A percentile compares a stretch with the other conserved stretches of the same genome.
These are phyloP conservation scores for Cucumis cinereus DNA, from an alignment of 306 rosid species.

Conservation along the genomic window DNA sequence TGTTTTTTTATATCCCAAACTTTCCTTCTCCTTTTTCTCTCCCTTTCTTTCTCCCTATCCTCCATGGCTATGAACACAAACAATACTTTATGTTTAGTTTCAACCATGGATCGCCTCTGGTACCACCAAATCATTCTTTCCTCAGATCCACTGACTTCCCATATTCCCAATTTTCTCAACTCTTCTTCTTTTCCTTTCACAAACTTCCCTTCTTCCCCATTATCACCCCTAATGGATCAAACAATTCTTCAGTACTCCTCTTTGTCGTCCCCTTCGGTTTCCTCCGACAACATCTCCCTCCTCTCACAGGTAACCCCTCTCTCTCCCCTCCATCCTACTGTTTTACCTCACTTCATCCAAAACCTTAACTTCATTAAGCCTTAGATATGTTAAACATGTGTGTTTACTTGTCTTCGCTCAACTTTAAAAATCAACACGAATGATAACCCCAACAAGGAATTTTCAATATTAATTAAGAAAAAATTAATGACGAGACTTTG, in stretches of 20 bases:
- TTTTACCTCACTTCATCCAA: too few relatives aligned
- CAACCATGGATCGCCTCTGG: slow-evolving; percentile 73
- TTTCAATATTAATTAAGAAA: too few relatives aligned
- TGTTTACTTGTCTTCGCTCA: too few relatives aligned
- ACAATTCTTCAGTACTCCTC: not conserved
- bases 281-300: not conserved
- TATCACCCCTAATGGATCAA: not conserved
- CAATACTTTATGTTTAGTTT: slow-evolving; percentile 21
- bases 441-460: too few relatives aligned
- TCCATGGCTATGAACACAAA: slow-evolving; percentile 32
- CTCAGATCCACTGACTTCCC: slow-evolving; percentile 26
- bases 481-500: too few relatives aligned
- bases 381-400: too few relatives aligned
- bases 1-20: slow-evolving; percentile 22
- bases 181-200: slow-evolving; percentile 6
- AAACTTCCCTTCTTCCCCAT: slow-evolving; percentile 20
- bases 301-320: not conserved
- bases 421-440: too few relatives aligned
- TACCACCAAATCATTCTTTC: slow-evolving; percentile 54
- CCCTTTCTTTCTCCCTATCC: not conserved
- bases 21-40: not conserved
- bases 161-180: slow-evolving; percentile 8
- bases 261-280: not conserved
- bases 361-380: too few relatives aligned
- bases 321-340: not conserved